Conservation (phyloP, 106 monocot genomes). For the Allium cepa region DNA sequence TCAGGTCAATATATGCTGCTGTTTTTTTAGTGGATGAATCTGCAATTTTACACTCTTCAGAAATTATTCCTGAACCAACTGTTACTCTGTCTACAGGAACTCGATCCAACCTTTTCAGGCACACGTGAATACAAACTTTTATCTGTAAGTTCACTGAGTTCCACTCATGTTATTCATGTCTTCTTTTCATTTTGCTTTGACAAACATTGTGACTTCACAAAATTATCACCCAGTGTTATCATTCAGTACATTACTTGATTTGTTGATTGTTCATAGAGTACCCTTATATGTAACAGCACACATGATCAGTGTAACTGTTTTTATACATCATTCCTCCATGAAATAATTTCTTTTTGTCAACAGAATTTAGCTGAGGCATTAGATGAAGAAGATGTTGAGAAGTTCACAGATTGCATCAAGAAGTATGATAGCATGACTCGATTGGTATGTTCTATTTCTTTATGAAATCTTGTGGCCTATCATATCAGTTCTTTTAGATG, state of each 20-base stretch:
- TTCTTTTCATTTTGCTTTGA: no score
- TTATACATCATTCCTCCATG: no score
- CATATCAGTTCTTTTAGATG: no score
- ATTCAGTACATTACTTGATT: background rate
- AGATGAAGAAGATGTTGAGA: constrained; percentile 80
- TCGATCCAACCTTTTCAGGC: constrained; percentile 69
- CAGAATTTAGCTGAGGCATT: constrained; percentile 84
- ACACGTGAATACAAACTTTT: constrained; percentile 70
- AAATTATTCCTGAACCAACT: no score
- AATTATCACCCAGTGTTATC: no score
- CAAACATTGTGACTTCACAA: no score
- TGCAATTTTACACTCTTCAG: no score
- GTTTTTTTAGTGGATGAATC: constrained; percentile 1
- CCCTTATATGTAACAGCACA: no score
- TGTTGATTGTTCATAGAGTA: background rate
- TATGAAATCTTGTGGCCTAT: background rate
- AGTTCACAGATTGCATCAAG: constrained; percentile 54
- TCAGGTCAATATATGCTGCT: constrained; percentile 31
- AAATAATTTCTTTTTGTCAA: background rate
- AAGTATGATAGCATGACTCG: constrained; percentile 94
- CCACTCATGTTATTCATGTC: no score
- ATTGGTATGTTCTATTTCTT: constrained; percentile 39
- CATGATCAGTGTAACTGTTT: no score
- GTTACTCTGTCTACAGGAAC: constrained; percentile 15
- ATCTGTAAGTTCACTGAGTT: constrained; percentile 6